These are phyloP conservation scores for Orbilia oligospora DNA, from an alignment of 2,329 filamentous ascomycete genomes.

Conservation along the genomic window DNA sequence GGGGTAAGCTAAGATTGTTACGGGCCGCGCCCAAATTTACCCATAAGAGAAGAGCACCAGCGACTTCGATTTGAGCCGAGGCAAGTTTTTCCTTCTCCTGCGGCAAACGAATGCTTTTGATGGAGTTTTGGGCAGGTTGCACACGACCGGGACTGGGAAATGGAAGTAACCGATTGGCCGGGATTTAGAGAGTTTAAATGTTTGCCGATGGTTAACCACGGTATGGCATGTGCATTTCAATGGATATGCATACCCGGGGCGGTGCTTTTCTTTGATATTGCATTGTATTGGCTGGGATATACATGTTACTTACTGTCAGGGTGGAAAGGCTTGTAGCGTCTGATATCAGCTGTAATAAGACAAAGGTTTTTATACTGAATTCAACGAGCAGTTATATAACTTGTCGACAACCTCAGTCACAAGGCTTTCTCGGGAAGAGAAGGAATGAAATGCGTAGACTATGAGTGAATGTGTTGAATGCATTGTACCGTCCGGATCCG, in stretches of 20 bases:
- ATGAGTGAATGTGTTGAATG: not conserved
- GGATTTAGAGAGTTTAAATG: not conserved
- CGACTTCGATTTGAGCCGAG: slow-evolving; percentile 9
- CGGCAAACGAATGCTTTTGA: not conserved
- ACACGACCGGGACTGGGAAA: slow-evolving; percentile 3
- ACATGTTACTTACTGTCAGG: too few species aligned
- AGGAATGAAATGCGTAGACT: too few species aligned
- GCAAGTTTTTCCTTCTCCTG: not conserved
- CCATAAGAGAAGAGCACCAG: not conserved
- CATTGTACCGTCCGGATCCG: not conserved
- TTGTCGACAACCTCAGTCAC: too few species aligned
- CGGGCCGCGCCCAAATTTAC: not conserved
- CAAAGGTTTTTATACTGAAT: too few species aligned
- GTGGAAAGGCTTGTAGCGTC: not conserved
- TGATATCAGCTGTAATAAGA: not conserved
- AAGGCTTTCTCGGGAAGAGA: too few species aligned
- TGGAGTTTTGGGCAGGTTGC: slow-evolving; percentile 10
- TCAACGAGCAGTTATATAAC: too few species aligned
- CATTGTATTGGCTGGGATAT: too few species aligned
- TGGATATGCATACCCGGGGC: slow-evolving; percentile 1
- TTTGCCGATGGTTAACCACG: slow-evolving; percentile 21
- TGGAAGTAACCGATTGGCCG: slow-evolving; percentile 13
- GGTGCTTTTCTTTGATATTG: too few species aligned
- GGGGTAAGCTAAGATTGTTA: slow-evolving; percentile 11
- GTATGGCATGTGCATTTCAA: slow-evolving; percentile 23